These are phyloP conservation scores for Fusarium keratoplasticum DNA, from an alignment of 2,329 filamentous ascomycete genomes.

Conservation along the genomic window DNA sequence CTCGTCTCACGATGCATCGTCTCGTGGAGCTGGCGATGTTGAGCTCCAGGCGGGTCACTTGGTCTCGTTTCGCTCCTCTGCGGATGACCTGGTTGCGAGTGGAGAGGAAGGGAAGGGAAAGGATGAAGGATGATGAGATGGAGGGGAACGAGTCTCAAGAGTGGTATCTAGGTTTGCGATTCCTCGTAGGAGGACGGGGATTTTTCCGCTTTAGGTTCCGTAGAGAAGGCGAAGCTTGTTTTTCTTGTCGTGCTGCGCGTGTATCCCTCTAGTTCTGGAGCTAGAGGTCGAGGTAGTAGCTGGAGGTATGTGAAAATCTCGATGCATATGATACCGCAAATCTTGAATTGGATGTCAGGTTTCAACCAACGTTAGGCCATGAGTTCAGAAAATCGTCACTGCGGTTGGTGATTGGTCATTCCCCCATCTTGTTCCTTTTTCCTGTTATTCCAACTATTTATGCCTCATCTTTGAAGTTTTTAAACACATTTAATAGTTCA, in stretches of 20 bases:
- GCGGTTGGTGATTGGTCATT: neutral
- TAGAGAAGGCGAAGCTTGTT: constrained; percentile 8
- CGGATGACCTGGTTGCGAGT: neutral
- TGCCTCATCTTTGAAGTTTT: neutral
- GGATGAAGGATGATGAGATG: neutral
- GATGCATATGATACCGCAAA: neutral
- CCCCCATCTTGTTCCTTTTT: neutral
- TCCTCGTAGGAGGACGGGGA: constrained; percentile 3
- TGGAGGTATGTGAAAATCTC: neutral
- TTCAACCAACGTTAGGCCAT: neutral
- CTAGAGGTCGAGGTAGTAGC: neutral
- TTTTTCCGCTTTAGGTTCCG: constrained; percentile 18
- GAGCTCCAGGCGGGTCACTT: neutral
- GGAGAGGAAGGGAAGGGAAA: neutral
- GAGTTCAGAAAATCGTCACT: constrained; percentile 6
- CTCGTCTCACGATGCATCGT: neutral
- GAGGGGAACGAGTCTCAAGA: neutral
- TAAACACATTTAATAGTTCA: neutral
- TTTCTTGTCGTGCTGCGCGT: constrained; percentile 6
- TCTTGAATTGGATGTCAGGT: neutral
- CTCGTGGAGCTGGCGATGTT: constrained; percentile 5
- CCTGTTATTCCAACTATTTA: neutral
- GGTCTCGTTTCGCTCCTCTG: neutral
- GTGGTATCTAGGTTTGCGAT: constrained; percentile 6
- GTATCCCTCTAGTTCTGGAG: constrained; percentile 1